Base-by-base conservation (phyloP, 2,329 filamentous ascomycete genomes). In the Claviceps capensis region DNA sequence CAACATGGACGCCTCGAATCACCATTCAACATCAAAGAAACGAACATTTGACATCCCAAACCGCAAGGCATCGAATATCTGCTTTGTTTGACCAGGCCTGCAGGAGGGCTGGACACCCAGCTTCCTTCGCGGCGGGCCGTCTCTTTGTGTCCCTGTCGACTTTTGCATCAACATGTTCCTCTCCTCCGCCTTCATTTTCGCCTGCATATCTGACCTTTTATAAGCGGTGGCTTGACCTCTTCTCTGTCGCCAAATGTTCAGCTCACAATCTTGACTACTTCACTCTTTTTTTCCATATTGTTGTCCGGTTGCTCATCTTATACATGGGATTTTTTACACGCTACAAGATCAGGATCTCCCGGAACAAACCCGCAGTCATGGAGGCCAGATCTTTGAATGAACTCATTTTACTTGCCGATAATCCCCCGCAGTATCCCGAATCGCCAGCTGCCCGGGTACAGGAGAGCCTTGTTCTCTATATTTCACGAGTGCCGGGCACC, bases 401-500 rank as follows among this genome's bases (percentile, higher is more conserved):
- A 34, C 30, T 81, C 50, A 77, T 98, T 57, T 93, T 88, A 57
- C 78, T 96, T 56, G 91, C 93, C 56, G 79, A 85, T 49, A 88
- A 95, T 61, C 93, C 91, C 43, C 91, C 93, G 47, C 78, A 83
- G 60, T 93, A 95, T 65, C 88, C 88, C 48, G 78, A 85, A 61
- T 87, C 87, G 62, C 85, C 87, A 5, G 79, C 82, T 3, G 82
- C 85, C 58, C 71, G 77, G 60, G 78, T 73, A 56, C 78, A 83
- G 56, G 81, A 88, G 48, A 82, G 88, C 4, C 68, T 97, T 49
- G 82, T 83, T 2, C 77, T 98, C 42, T 98, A 98, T 69, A 94
- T 98, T 58, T 88, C 91, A 38, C 77, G 91, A 58, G 91, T 98
- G 0, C 93, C 93, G 1, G 91, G 91, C 22, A 95, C 86, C 56